Base-by-base conservation (phyloP, 345 rosid genomes). In the Iberis pinnata region DNA sequence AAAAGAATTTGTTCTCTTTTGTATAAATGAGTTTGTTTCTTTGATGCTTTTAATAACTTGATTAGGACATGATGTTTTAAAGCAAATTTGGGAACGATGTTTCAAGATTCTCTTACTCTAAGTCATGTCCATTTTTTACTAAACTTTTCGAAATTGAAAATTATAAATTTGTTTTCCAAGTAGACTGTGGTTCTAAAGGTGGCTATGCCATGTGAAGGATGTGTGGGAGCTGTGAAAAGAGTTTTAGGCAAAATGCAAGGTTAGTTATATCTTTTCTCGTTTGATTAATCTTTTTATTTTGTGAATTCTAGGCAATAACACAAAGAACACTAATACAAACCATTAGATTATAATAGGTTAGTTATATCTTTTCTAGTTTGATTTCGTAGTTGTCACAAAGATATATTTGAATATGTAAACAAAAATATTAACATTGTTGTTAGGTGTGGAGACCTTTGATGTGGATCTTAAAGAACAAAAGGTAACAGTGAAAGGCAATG, bases 221-320 rank as follows among this genome's bases (percentile, higher is more conserved):
- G 95, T 5, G 75, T 65, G 4, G 97, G 93, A 45, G 86, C 97
- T 51, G 95, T 89, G 56, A 80, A 76, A 70, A 74, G 97, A 75
- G 97, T 86, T 52, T 61, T 86, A 33, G 85, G 80, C 8, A 86
- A 86, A 70, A 80, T 89, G 93, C 81, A 89, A 74, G 95, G 97
- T 86, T 33, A 16, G 76, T 58, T 44, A n/a, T 4, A 12, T 8
- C 16, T 18, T 6, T 1, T 17, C 6, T 19, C 33, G 5, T 22
- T 4, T 9, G 6, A 43, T 20, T 16, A 12, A 5, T 7, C 20
- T 22, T 22, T 6, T 22, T 22, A 22, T 22, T 22, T 22, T 22
- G 4, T 6, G 25, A 22, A 22, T 22, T 3, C 6, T 22, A 3
- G 25, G 25, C 25, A 2, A 22, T 22, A n/a, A n/a, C n/a, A n/a